These are phyloP conservation scores for Penicillium chermesinum DNA, from an alignment of 495 filamentous ascomycete species.

Conservation along the genomic window DNA sequence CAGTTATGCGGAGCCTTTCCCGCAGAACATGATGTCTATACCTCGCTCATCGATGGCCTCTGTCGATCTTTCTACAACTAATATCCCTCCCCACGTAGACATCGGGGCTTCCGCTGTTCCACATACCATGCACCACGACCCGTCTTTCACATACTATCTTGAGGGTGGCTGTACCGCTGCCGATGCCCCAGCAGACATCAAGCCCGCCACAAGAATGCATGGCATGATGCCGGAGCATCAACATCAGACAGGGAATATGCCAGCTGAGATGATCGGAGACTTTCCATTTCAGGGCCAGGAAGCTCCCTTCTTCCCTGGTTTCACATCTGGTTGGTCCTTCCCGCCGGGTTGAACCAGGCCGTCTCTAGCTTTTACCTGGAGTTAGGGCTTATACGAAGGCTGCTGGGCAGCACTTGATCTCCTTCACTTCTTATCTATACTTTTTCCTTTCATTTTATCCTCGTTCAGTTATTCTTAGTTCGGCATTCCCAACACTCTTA, in stretches of 20 bases:
- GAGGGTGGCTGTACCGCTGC: conserved; percentile 11
- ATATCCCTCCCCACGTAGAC: conserved; percentile 22
- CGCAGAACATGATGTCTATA: conserved; percentile 21
- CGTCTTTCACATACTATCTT: conserved; percentile 16
- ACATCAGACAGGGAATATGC: conserved; percentile 17
- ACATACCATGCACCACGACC: conserved; percentile 8
- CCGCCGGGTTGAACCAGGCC: conserved; percentile 19
- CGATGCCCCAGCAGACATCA: conserved; percentile 13
- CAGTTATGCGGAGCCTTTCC: conserved; percentile 21
- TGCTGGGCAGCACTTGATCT: conserved; percentile 10
- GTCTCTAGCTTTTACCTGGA: neutral
- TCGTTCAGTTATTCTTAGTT: conserved; percentile 1
- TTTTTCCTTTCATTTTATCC: neutral
- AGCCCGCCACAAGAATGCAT: conserved; percentile 13
- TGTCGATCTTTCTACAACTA: conserved; percentile 11
- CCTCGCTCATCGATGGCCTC: conserved; percentile 16
- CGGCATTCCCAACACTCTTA: no score
- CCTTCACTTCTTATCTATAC: conserved; percentile 15
- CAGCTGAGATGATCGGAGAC: conserved; percentile 25
- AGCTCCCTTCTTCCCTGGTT: conserved; percentile 20
- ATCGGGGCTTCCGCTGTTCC: conserved; percentile 6
- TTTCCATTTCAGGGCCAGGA: conserved; percentile 27
- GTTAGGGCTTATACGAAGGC: no score
- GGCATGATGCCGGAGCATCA: conserved; percentile 13
- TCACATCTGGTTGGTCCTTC: conserved; percentile 31